phyloP scores from a whole-genome alignment of 139 green algal genomes.

The Edaphochlamys debaryana region DNA sequence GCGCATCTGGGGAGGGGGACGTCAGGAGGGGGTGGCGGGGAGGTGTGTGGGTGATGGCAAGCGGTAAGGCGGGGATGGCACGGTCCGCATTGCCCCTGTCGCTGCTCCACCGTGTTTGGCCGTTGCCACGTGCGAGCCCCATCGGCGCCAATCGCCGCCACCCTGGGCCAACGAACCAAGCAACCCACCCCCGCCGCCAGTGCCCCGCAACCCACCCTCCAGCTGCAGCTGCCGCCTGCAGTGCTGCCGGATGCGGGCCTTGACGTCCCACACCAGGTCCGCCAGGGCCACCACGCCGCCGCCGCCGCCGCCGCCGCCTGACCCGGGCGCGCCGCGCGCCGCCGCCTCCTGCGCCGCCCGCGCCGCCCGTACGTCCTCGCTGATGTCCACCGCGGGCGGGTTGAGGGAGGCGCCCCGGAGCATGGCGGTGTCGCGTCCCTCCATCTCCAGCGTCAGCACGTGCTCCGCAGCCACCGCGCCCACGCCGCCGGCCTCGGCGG shows the following conservation, averaged over 20 bases:
- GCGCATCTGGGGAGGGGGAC: background rate
- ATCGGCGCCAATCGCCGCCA: too few species aligned
- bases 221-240: constrained; percentile 28
- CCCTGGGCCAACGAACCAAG: too few species aligned
- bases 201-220: background rate
- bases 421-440: background rate
- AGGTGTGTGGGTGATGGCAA: background rate
- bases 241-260: constrained; percentile 11
- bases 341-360: background rate
- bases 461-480: constrained; percentile 1
- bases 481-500: background rate
- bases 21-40: background rate
- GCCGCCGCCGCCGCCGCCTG: background rate
- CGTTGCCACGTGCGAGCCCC: too few species aligned
- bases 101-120: too few species aligned
- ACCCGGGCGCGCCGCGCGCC: too few species aligned
- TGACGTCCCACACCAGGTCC: constrained; percentile 6
- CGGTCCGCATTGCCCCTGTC: too few species aligned
- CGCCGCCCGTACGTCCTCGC: constrained; percentile 3
- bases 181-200: too few species aligned
- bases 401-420: background rate
- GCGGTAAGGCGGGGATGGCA: too few species aligned
- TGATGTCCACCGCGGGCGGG: constrained; percentile 11
- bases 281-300: background rate
- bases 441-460: constrained; percentile 4